Evolutionary conservation across 2,329 filamentous ascomycete species (phyloP).

Genomic region (Colletotrichum eleusines): DNA sequence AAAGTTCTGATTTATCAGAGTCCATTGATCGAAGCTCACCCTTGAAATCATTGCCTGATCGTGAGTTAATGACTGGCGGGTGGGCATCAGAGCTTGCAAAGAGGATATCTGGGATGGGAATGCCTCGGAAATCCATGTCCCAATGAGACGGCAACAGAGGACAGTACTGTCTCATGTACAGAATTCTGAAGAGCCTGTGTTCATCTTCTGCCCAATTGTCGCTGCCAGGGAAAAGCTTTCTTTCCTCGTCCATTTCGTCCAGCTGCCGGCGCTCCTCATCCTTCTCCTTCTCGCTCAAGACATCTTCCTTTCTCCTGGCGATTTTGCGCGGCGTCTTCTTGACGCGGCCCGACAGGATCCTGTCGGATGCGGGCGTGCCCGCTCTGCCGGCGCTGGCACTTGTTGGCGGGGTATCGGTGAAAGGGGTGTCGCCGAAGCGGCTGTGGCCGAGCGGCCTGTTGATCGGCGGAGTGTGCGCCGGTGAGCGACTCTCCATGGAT

Average conservation of each 20-base stretch:
- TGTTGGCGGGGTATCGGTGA: slow-evolving; percentile 38
- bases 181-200: slow-evolving; percentile 56
- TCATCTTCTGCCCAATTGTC: slow-evolving; percentile 66
- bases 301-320: slow-evolving; percentile 27
- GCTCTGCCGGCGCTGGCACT: slow-evolving; percentile 32
- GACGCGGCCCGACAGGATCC: slow-evolving; percentile 29
- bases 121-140: slow-evolving; percentile 55
- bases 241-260: slow-evolving; percentile 57
- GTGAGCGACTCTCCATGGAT: slow-evolving; percentile 22
- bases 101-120: slow-evolving; percentile 54
- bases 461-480: slow-evolving; percentile 22
- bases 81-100: slow-evolving; percentile 50
- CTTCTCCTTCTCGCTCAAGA: slow-evolving; percentile 37
- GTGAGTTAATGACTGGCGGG: slow-evolving; percentile 55
- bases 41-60: slow-evolving; percentile 51
- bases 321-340: slow-evolving; percentile 32
- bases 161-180: slow-evolving; percentile 56
- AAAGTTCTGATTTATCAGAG: no score
- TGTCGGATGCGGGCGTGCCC: slow-evolving; percentile 35
- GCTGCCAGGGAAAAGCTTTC: slow-evolving; percentile 55
- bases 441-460: slow-evolving; percentile 17
- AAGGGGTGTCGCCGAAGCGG: slow-evolving; percentile 25
- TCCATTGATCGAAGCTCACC: slow-evolving; percentile 46
- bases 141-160: slow-evolving; percentile 57
- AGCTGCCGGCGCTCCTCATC: slow-evolving; percentile 28